Base-by-base conservation (phyloP, 768 basidiomycete species). In the Naganishia onofrii region DNA sequence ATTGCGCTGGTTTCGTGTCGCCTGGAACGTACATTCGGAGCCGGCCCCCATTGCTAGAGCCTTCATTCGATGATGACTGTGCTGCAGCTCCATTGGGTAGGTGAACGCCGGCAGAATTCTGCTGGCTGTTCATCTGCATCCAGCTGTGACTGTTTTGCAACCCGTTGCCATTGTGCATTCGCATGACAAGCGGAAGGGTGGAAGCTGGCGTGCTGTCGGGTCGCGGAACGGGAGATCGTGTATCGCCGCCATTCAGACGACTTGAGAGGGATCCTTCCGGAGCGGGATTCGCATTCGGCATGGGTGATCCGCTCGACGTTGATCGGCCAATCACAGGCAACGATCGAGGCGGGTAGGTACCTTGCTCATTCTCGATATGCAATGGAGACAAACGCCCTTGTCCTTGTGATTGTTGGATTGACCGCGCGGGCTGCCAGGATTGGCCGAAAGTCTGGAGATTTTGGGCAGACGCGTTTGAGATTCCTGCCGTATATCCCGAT, bases 81-180 rank as follows among this genome's bases (percentile, higher is more conserved):
- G n/a, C 48, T 13, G 48, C 4, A 23, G 3, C n/a, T 6, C n/a
- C 48, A 51, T 26, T 51, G 7, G 48, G 44, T 8, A 4, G n/a
- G 23, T 51, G 2, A 51, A 21, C 38, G 60, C 36, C 15, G 23
- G 42, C 42, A 34, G 38, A 15, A 29, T 44, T 26, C 17, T 23
- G 2, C 42, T 26, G 42, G 23, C 34, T 26, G 36, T 42, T 28
- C 36, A 29, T 4, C 23, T 63, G 38, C 36, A 34, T 44, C 38
- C 60, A 63, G 12, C 12, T 29, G 4, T 38, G 23, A 15, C 23
- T 19, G 3, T 23, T 42, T 8, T 7, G 29, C 12, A 63, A 1
- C 28, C 60, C 60, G 38, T 38, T 44, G 17, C 60, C 60, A 44
- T 44, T 44, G 26, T 63, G 60, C 60, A 63, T 42, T 9, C 60